Evolutionary conservation across 768 basidiomycete genomes (phyloP).

Genomic region (Galerina sulciceps): DNA sequence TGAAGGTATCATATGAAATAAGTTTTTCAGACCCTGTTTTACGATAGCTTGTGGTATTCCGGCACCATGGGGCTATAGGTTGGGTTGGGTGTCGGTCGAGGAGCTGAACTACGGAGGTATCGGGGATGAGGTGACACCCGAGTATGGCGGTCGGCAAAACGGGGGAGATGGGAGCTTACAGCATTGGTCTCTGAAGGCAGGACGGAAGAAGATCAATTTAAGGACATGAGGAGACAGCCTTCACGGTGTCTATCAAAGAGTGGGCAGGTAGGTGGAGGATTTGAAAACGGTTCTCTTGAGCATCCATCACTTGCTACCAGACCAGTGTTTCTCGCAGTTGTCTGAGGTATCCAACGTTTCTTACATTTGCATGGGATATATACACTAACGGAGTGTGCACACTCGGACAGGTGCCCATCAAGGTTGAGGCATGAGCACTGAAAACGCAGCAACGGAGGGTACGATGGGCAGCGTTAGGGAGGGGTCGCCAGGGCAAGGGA

Average conservation of each 20-base stretch:
- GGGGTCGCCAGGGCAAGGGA: conserved; percentile 3
- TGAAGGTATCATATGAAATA: background rate
- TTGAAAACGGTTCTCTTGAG: conserved; percentile 7
- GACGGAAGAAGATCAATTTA: conserved; percentile 10
- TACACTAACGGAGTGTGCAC: background rate
- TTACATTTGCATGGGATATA: background rate
- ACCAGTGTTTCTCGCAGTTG: background rate
- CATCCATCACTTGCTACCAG: conserved; percentile 6
- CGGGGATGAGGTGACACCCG: background rate
- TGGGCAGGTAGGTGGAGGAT: background rate
- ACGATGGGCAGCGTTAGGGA: background rate
- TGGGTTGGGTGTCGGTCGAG: background rate
- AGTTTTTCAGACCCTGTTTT: background rate
- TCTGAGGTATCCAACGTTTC: conserved; percentile 12
- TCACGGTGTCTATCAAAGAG: conserved; percentile 16
- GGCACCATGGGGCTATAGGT: background rate
- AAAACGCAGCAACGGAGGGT: conserved; percentile 7
- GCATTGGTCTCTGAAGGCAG: conserved; percentile 11
- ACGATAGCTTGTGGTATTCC: background rate
- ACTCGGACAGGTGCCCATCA: conserved; percentile 6
- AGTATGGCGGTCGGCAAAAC: conserved; percentile 7
- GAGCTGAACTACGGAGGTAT: background rate
- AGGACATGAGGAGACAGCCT: conserved; percentile 18
- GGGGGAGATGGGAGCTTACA: conserved; percentile 9
- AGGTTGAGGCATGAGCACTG: conserved; percentile 3